These are phyloP conservation scores for Tricholomella constricta DNA, from an alignment of 768 basidiomycete species.

Conservation along the genomic window DNA sequence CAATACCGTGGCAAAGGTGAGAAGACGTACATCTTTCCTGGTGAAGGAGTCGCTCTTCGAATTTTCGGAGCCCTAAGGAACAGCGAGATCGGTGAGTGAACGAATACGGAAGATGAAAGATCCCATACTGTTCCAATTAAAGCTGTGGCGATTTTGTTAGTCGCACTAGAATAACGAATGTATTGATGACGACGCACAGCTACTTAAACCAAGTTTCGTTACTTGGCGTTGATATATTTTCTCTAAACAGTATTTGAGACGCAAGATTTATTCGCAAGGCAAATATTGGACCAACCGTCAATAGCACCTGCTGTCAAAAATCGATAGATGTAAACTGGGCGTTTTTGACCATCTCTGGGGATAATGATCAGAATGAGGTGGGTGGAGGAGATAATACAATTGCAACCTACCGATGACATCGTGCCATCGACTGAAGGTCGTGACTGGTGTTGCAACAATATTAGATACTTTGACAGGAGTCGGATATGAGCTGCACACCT, in stretches of 20 bases:
- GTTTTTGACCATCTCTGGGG: conserved; percentile 88
- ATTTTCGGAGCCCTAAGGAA: conserved; percentile 32
- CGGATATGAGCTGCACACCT: conserved; percentile 44
- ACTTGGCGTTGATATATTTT: conserved; percentile 95
- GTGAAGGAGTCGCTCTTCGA: conserved; percentile 87
- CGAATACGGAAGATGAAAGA: background rate
- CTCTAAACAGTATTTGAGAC: conserved; percentile 43
- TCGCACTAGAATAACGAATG: background rate
- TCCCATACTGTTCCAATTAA: conserved; percentile 68
- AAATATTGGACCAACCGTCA: conserved; percentile 55
- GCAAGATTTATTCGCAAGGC: conserved; percentile 7
- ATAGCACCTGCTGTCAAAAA: conserved; percentile 88
- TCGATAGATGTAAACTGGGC: conserved; percentile 87
- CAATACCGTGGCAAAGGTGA: background rate
- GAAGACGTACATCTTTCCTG: conserved; percentile 69
- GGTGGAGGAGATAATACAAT: background rate
- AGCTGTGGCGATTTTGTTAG: conserved; percentile 40
- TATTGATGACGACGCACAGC: conserved; percentile 54
- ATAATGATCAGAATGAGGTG: conserved; percentile 11
- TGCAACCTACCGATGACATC: conserved; percentile 77
- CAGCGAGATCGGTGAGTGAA: conserved; percentile 1
- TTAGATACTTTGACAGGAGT: background rate
- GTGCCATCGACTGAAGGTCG: conserved; percentile 96
- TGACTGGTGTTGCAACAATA: conserved; percentile 46
- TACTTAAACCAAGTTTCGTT: conserved; percentile 88